Evolutionary conservation across 1,284 basidiomycete species (phyloP).

Genomic region (Ceratobasidium sp.): DNA sequence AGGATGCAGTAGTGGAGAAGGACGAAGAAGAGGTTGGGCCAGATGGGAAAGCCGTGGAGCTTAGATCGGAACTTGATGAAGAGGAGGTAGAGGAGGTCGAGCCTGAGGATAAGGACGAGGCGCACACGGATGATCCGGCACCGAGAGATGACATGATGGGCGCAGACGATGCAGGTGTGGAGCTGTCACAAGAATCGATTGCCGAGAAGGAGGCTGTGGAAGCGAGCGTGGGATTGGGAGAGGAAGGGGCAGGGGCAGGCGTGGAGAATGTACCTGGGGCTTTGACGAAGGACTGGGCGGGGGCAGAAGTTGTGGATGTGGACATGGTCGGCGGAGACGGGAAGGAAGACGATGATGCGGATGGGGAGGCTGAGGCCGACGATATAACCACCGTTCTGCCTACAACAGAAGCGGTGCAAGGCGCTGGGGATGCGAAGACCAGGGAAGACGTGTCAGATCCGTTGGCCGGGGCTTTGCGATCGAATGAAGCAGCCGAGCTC

Average conservation of each 20-base stretch:
- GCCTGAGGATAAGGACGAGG: constrained; percentile 61
- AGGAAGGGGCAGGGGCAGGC: constrained; percentile 58
- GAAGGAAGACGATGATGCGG: constrained; percentile 50
- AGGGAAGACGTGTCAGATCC: constrained; percentile 63
- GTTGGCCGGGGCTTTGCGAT: constrained; percentile 59
- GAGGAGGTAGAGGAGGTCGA: constrained; percentile 46
- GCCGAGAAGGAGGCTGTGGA: constrained; percentile 63
- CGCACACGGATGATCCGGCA: constrained; percentile 47
- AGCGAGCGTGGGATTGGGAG: constrained; percentile 59
- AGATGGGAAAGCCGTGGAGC: constrained; percentile 47
- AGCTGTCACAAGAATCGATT: constrained; percentile 62
- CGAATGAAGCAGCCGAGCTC: constrained; percentile 54
- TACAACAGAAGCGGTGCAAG: constrained; percentile 47
- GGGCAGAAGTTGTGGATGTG: constrained; percentile 53
- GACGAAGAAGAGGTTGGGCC: constrained; percentile 42
- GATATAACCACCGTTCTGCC: constrained; percentile 35
- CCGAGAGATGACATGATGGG: constrained; percentile 54
- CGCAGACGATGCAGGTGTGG: constrained; percentile 56
- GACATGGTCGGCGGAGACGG: constrained; percentile 51
- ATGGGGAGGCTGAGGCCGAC: constrained; percentile 49
- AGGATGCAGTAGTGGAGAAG: neutral
- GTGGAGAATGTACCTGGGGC: constrained; percentile 47
- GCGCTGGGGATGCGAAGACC: constrained; percentile 44
- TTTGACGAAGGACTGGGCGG: constrained; percentile 53
- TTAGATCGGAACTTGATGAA: constrained; percentile 45